phyloP scores from a whole-genome alignment of 805 yeast genomes.

The Starmerella bombi region DNA sequence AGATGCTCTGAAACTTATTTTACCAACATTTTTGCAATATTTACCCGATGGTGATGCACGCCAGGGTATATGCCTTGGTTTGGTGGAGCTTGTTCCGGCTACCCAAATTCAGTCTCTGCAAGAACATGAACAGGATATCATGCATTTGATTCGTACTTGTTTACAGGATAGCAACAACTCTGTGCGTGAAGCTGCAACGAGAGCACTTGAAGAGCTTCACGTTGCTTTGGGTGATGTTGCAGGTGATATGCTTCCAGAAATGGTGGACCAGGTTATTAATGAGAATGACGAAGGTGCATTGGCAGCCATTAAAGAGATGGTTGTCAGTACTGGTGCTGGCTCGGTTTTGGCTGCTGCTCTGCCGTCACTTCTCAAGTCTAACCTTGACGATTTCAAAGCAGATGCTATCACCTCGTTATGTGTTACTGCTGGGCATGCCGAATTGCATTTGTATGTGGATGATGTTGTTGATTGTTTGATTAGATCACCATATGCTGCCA shows the following conservation, averaged over 20 bases:
- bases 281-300: slow-evolving; percentile 45
- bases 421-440: slow-evolving; percentile 27
- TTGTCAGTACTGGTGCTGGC: slow-evolving; percentile 74
- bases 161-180: slow-evolving; percentile 53
- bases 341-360: slow-evolving; percentile 86
- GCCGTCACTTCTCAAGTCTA: slow-evolving; percentile 54
- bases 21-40: slow-evolving; percentile 64
- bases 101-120: slow-evolving; percentile 41
- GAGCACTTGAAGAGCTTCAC: slow-evolving; percentile 79
- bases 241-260: slow-evolving; percentile 76
- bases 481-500: slow-evolving; percentile 19
- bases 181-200: slow-evolving; percentile 86
- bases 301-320: slow-evolving; percentile 72
- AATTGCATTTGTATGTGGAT: slow-evolving; percentile 38
- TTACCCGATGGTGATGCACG: slow-evolving; percentile 69
- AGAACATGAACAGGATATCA: slow-evolving; percentile 54
- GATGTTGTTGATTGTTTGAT: slow-evolving; percentile 63
- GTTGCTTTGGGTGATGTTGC: slow-evolving; percentile 70
- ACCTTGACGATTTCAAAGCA: slow-evolving; percentile 46
- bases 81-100: slow-evolving; percentile 70
- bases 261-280: slow-evolving; percentile 52
- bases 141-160: slow-evolving; percentile 63
- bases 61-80: slow-evolving; percentile 93
- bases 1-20: slow-evolving; percentile 64
- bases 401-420: slow-evolving; percentile 28